Conservation (phyloP, 306 rosid genomes). For the Cicer judaicum region DNA sequence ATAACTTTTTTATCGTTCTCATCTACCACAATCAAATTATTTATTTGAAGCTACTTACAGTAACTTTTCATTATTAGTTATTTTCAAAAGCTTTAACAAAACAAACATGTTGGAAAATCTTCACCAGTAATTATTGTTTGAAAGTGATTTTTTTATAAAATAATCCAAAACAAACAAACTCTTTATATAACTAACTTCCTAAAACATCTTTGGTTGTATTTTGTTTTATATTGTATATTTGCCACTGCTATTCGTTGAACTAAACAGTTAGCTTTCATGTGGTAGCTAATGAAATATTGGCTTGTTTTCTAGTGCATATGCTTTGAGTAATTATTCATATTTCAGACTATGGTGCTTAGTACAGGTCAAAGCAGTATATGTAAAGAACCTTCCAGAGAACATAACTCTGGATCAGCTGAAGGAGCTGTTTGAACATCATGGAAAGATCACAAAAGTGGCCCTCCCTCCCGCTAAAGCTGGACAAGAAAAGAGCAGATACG, state of each 20-base stretch:
- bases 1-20: neutral
- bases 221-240: constrained; percentile 24
- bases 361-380: constrained; percentile 70
- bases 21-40: neutral
- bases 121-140: neutral
- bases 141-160: neutral
- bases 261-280: neutral
- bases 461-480: constrained; percentile 76
- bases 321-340: constrained; percentile 9
- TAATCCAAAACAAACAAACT: neutral
- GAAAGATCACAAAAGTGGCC: constrained; percentile 75
- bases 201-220: constrained; percentile 28
- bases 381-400: constrained; percentile 71
- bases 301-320: constrained; percentile 30
- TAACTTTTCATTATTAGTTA: neutral
- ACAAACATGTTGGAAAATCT: neutral
- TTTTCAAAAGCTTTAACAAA: neutral
- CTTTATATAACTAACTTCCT: constrained; percentile 6
- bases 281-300: constrained; percentile 24
- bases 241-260: constrained; percentile 16
- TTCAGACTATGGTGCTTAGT: constrained; percentile 41
- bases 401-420: constrained; percentile 62
- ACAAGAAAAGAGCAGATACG: constrained; percentile 69
- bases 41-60: neutral
- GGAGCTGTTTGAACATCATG: constrained; percentile 65